Evolutionary conservation across 2,329 filamentous ascomycete species (phyloP).

Genomic region (Monosporascus sp.): DNA sequence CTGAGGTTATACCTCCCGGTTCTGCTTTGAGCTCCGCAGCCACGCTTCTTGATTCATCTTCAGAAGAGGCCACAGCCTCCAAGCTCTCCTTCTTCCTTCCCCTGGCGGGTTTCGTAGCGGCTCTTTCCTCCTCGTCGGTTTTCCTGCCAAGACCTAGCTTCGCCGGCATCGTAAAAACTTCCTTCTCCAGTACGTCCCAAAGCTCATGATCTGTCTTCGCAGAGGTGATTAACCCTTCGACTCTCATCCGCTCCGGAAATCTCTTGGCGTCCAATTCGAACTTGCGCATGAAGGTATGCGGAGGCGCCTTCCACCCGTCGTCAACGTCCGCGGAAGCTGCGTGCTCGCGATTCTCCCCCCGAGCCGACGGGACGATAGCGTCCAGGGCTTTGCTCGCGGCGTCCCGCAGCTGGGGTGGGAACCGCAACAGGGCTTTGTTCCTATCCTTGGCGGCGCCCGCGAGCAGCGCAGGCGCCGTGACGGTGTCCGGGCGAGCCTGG

Average conservation of each 20-base stretch:
- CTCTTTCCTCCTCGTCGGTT: constrained; percentile 1
- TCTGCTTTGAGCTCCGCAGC: not conserved
- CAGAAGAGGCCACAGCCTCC: not conserved
- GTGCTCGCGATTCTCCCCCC: not conserved
- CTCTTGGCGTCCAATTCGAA: constrained; percentile 35
- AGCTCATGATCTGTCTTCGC: constrained; percentile 58
- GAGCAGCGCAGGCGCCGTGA: constrained; percentile 12
- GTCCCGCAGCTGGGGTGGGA: constrained; percentile 33
- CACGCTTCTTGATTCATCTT: constrained; percentile 1
- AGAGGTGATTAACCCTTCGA: constrained; percentile 48
- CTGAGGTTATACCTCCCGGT: not conserved
- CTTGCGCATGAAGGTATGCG: constrained; percentile 14
- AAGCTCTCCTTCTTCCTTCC: constrained; percentile 7
- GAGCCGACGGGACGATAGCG: constrained; percentile 15
- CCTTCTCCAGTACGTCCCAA: constrained; percentile 60
- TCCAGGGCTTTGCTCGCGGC: constrained; percentile 35
- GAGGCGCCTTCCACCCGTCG: constrained; percentile 16
- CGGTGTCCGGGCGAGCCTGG: constrained; percentile 9
- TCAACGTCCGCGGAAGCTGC: not conserved
- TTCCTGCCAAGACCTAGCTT: constrained; percentile 45
- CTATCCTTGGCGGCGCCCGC: constrained; percentile 24
- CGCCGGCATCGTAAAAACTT: constrained; percentile 58
- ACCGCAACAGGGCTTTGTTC: constrained; percentile 30
- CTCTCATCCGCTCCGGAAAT: constrained; percentile 41
- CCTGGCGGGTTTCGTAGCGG: constrained; percentile 1